These are phyloP conservation scores for Coniochaeta sp. DNA, from an alignment of 2,329 filamentous ascomycete genomes.

Conservation along the genomic window DNA sequence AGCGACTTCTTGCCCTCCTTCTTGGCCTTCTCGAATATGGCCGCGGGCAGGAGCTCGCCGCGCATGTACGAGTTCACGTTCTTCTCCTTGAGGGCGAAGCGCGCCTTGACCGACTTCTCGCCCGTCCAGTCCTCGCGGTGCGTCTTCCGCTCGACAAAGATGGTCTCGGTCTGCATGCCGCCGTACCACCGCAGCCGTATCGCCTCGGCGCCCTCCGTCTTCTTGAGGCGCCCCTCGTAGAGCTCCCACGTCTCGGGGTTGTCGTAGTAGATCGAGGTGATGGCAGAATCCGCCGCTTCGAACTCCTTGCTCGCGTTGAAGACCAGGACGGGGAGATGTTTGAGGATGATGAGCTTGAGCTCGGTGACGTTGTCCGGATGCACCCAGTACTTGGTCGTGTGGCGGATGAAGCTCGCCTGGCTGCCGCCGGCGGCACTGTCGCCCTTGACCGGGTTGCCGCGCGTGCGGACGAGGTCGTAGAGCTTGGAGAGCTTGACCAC, in stretches of 20 bases:
- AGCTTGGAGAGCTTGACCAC: slow-evolving; percentile 91
- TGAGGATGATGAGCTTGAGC: slow-evolving; percentile 93
- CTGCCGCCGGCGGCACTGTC: slow-evolving; percentile 85
- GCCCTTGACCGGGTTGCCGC: slow-evolving; percentile 86
- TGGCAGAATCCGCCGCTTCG: slow-evolving; percentile 80
- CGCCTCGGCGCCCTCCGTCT: slow-evolving; percentile 94
- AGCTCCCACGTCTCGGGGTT: slow-evolving; percentile 91
- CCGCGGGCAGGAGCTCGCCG: slow-evolving; percentile 75
- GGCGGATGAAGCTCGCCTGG: slow-evolving; percentile 92
- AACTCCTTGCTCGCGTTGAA: slow-evolving; percentile 98
- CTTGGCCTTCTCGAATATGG: slow-evolving; percentile 93
- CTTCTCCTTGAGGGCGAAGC: slow-evolving; percentile 94
- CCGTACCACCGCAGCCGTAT: slow-evolving; percentile 97
- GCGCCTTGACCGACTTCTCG: slow-evolving; percentile 96
- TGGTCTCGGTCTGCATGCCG: slow-evolving; percentile 88
- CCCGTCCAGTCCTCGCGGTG: slow-evolving; percentile 99
- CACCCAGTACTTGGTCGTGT: slow-evolving; percentile 99
- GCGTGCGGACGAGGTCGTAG: slow-evolving; percentile 88
- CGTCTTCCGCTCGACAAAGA: slow-evolving; percentile 96
- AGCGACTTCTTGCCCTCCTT: slow-evolving; percentile 92
- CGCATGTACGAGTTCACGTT: slow-evolving; percentile 86
- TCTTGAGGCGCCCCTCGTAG: slow-evolving; percentile 90
- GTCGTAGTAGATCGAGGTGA: slow-evolving; percentile 98
- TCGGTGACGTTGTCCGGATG: slow-evolving; percentile 98
- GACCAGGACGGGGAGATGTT: slow-evolving; percentile 92